Evolutionary conservation across 2,329 filamentous ascomycete species (phyloP), one percentile per base, ranked within the genome.

Genomic region (Aureobasidium pullulans): DNA sequence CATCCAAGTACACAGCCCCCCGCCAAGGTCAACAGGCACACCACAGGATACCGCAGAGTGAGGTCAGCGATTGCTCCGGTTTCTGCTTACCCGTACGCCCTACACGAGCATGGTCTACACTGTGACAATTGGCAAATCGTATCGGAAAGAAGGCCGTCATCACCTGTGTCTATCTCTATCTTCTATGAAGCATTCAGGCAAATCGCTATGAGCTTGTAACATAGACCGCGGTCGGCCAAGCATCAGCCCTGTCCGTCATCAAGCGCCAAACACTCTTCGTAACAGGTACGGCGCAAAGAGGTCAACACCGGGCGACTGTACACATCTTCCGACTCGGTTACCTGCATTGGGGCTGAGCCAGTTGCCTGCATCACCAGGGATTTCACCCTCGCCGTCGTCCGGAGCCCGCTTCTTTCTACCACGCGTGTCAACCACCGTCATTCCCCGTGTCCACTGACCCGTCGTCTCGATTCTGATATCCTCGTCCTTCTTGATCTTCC

Each of bases 361-460:
- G 56, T 86, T 77, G 11, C 62, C 70, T 73, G 84, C 78, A 71
- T 97, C 93, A 42, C 86, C 88, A 0, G 85, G 79, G 32, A 85
- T 80, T 64, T 82, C 81, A 46, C 78, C 76, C 23, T 80, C 79
- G 53, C 79, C 72, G 23, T 66, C 72, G 7, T 72, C 61, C 68
- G 73, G 57, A 71, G 75, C 62, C 70, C 75, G 78, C 68, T 84
- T 83, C 63, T 75, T 77, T 57, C 84, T 75, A 39, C 76, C 74
- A 46, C 94, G 81, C 37, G 84, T 80, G 77, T 99, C 94, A 42
- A 91, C 78, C 34, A 97, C 81, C 69, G 91, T 92, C 86, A 94
- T 92, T 1, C 94, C 93, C 60, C 90, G 81, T 47, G 92, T 96
- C 94, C 94, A 99, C 76, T 97, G 94, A 1, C 93, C 94, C 2